These are phyloP conservation scores for Cryptococcus hybrid DNA, from an alignment of 1,284 basidiomycete genomes.

Conservation along the genomic window DNA sequence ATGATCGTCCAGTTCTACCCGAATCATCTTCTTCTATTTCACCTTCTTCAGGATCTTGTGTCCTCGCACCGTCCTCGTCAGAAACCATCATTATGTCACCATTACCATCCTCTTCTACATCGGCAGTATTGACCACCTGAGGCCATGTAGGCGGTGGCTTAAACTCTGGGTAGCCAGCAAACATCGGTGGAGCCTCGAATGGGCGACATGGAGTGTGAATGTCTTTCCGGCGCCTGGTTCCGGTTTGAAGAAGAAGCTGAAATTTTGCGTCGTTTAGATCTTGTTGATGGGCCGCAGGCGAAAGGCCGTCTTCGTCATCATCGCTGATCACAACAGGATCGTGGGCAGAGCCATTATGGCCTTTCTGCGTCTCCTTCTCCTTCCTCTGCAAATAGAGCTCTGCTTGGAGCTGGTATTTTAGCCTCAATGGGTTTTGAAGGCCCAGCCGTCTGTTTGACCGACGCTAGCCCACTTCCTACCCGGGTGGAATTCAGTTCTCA, in stretches of 20 bases:
- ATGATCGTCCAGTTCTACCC: slow-evolving; percentile 5
- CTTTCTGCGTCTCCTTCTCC: slow-evolving; percentile 11
- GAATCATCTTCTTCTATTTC: slow-evolving; percentile 17
- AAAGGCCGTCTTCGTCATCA: slow-evolving; percentile 16
- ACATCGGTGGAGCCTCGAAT: slow-evolving; percentile 5
- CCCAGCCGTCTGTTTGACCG: no score
- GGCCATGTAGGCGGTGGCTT: slow-evolving; percentile 32
- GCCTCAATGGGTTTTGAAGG: neutral
- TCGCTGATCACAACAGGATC: slow-evolving; percentile 20
- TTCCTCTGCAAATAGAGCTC: neutral
- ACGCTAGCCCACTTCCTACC: no score
- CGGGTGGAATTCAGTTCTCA: no score
- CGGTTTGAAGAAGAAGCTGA: neutral
- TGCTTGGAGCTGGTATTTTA: neutral
- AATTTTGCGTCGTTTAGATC: slow-evolving; percentile 6
- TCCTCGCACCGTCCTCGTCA: slow-evolving; percentile 15
- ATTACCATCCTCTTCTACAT: slow-evolving; percentile 15
- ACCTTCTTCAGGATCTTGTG: slow-evolving; percentile 18
- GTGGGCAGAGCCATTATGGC: slow-evolving; percentile 4
- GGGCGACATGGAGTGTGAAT: no score
- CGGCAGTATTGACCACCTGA: slow-evolving; percentile 31
- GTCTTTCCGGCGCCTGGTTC: neutral
- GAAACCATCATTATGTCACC: neutral
- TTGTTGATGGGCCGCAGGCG: neutral
- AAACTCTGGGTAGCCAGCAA: slow-evolving; percentile 23